Evolutionary conservation across 1,284 basidiomycete species (phyloP).

Genomic region (Apiotrichum sp.): DNA sequence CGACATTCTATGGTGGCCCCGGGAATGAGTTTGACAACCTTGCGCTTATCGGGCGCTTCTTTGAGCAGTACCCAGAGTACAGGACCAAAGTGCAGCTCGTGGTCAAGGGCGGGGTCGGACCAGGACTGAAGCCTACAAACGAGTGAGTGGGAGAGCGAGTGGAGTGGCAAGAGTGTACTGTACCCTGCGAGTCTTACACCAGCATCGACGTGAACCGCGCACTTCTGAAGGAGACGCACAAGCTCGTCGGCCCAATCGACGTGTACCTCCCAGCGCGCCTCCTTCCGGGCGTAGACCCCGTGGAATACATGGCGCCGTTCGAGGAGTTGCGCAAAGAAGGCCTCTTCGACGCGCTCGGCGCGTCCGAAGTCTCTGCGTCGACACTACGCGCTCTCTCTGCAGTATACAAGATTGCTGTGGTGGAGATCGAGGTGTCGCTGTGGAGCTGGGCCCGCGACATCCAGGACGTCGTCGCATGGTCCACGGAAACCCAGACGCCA

Average conservation of each 20-base stretch:
- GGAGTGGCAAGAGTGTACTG: not conserved
- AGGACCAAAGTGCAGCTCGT: constrained; percentile 53
- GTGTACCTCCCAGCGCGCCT: constrained; percentile 42
- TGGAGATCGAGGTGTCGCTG: constrained; percentile 56
- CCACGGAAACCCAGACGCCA: constrained; percentile 51
- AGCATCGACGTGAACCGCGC: constrained; percentile 48
- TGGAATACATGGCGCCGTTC: constrained; percentile 9
- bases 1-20: constrained; percentile 40
- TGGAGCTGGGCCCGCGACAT: constrained; percentile 52
- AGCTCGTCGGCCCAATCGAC: constrained; percentile 49
- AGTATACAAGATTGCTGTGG: constrained; percentile 43
- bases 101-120: constrained; percentile 50
- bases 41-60: constrained; percentile 41
- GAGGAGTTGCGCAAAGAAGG: constrained; percentile 31
- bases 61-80: constrained; percentile 53
- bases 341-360: constrained; percentile 27
- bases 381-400: constrained; percentile 3
- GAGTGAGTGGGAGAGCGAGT: constrained; percentile 9
- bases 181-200: not conserved
- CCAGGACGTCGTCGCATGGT: constrained; percentile 43
- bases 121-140: constrained; percentile 10
- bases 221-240: constrained; percentile 47
- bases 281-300: constrained; percentile 2
- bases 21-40: constrained; percentile 34
- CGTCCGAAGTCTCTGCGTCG: constrained; percentile 23